Base-by-base conservation (phyloP, 1,284 basidiomycete species). In the Apiotrichum domesticum region DNA sequence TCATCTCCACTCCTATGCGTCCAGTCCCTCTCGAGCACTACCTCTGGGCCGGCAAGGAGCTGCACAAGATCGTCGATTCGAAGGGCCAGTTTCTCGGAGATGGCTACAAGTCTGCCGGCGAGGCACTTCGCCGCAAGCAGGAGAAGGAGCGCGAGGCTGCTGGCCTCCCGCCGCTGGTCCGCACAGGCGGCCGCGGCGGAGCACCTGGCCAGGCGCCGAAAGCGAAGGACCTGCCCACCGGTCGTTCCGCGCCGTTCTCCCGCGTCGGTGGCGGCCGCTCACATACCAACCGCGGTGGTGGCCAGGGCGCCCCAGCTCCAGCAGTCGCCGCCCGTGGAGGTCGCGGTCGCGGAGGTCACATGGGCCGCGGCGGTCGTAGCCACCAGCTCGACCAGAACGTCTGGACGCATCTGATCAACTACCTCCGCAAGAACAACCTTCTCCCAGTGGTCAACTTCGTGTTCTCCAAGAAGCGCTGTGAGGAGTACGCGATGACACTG, bases 11-110 rank as follows among this genome's bases (percentile, higher is more conserved):
- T 0, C 85, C 88, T 1, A 94, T 98, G 76, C 84, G 96, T 59
- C 96, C 96, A 0, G 95, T 98, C 2, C 96, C 96, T 2, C 81
- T 99, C 42, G 95, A 98, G 75, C 96, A 98, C 78, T 97, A 88
- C 76, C 79, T 99, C 5, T 99, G 96, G 78, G 92, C 94, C 1
- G 90, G 91, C 10, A 84, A 87, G 61, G 92, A 97, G 46, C 79
- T 89, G 66, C 87, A 88, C 81, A 97, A 95, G 77, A 91, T 98
- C 59, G 90, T 98, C 33, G 87, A 97, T 71, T 82, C 88, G 0
- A 83, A 84, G 54, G 83, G 93, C 43, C 83, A 84, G 55, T 98
- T 96, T 78, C 67, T 91, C 13, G 74, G 78, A 32, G 77, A 83
- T 57, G 93, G 93, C 14, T 94, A 91, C 78, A 90, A 92, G 70